phyloP scores from a whole-genome alignment of 140 eudicot genomes.

The Anethum foeniculum region DNA sequence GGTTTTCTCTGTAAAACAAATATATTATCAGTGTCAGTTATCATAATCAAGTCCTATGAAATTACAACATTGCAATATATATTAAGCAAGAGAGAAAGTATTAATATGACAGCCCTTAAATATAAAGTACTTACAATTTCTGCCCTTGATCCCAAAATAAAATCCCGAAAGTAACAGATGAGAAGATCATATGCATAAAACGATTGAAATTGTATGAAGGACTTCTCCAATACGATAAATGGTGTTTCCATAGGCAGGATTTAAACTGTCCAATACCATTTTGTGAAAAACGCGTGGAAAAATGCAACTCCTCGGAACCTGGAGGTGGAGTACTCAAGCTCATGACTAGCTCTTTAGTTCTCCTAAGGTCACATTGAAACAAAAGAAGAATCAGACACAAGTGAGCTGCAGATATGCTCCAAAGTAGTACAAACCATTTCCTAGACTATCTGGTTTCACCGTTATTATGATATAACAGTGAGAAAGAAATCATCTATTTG shows the following conservation, averaged over 20 bases:
- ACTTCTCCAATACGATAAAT: constrained; percentile 92
- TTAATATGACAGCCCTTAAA: neutral
- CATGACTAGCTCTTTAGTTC: constrained; percentile 47
- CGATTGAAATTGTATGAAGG: constrained; percentile 90
- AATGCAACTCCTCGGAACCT: constrained; percentile 58
- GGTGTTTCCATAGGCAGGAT: constrained; percentile 81
- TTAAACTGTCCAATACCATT: constrained; percentile 76
- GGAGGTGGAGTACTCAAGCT: constrained; percentile 45
- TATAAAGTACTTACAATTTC: constrained; percentile 44
- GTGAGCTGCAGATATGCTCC: neutral
- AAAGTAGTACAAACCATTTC: neutral
- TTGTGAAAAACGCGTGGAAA: constrained; percentile 57
- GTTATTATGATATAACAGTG: neutral
- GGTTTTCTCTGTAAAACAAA: constrained; percentile 40
- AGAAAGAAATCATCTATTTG: neutral
- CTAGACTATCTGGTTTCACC: neutral
- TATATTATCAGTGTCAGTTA: neutral
- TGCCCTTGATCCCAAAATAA: constrained; percentile 81
- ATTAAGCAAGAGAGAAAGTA: neutral
- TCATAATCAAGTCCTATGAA: neutral
- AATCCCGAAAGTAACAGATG: constrained; percentile 53
- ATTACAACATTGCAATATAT: neutral
- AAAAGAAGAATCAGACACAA: neutral
- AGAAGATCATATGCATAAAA: constrained; percentile 28
- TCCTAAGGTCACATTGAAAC: constrained; percentile 27